phyloP scores from a whole-genome alignment of 805 yeast genomes.

The Pichia heedii region DNA sequence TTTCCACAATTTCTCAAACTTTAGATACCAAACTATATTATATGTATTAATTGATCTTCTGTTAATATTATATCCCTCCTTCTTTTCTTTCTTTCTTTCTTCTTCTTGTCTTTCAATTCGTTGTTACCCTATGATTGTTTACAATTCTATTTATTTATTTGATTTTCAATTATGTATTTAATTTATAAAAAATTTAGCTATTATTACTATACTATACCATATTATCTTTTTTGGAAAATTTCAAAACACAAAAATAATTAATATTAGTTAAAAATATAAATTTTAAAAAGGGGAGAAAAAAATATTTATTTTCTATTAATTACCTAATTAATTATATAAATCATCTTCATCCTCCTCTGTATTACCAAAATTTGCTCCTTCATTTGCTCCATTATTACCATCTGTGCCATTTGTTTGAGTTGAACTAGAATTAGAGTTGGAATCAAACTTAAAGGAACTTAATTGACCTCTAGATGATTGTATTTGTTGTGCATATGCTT shows the following conservation, averaged over 20 bases:
- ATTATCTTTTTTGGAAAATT: too few species aligned
- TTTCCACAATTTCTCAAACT: too few species aligned
- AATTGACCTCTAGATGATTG: conserved; percentile 94
- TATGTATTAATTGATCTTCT: not conserved
- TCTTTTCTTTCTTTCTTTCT: not conserved
- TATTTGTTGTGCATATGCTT: conserved; percentile 94
- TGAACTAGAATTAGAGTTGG: conserved; percentile 4
- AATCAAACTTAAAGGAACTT: conserved; percentile 75
- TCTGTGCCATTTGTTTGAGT: conserved; percentile 18
- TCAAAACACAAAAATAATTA: too few species aligned
- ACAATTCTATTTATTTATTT: not conserved
- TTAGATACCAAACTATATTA: not conserved
- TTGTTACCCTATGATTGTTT: not conserved
- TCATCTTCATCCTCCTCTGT: conserved; percentile 43
- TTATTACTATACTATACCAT: too few species aligned
- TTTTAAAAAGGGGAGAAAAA: not conserved
- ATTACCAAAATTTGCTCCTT: conserved; percentile 39
- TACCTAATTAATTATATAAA: conserved; percentile 28
- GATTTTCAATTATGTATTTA: too few species aligned
- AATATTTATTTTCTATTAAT: not conserved
- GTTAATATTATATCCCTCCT: too few species aligned
- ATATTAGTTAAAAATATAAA: not conserved
- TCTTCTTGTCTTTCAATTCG: not conserved
- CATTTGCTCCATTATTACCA: conserved; percentile 21
- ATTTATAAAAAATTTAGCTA: too few species aligned